Percentiles rank a stretch among this genome's conserved stretches.
phyloP scores from a whole-genome alignment of 495 filamentous ascomycete species.

The Penicillium turbatum region DNA sequence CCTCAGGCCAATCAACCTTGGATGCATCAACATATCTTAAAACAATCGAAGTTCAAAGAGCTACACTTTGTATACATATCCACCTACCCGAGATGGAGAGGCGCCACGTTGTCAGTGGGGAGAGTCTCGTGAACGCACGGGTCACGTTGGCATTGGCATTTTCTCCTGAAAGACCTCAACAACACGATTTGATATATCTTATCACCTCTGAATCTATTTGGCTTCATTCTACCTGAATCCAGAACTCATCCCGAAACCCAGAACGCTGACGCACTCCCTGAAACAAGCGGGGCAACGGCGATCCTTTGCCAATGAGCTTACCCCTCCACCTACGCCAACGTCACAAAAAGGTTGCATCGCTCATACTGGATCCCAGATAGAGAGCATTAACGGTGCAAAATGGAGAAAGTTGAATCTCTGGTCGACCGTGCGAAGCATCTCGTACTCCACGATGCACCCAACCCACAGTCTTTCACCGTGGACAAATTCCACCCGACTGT shows the following conservation, averaged over 20 bases:
- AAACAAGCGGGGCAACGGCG: conserved; percentile 1
- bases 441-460: conserved; percentile 8
- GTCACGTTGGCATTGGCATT: conserved; percentile 1
- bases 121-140: conserved; percentile 3
- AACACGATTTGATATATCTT: neutral
- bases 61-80: too few species aligned
- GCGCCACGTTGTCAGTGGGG: conserved; percentile 7
- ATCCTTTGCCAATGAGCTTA: neutral
- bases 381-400: neutral
- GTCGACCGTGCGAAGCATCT: conserved; percentile 22
- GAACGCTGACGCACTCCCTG: neutral
- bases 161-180: neutral
- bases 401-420: conserved; percentile 19
- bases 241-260: neutral
- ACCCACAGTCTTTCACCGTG: conserved; percentile 4
- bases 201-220: too few species aligned
- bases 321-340: neutral
- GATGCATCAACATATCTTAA: too few species aligned
- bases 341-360: neutral
- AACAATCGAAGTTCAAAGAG: too few species aligned
- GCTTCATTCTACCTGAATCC: too few species aligned
- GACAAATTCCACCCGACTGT: conserved; percentile 29
- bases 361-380: neutral
- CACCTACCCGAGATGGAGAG: neutral
- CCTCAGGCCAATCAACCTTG: too few species aligned